Percentiles rank a stretch among this genome's conserved stretches.
Conservation (phyloP, 345 rosid species). For the Dimocarpus longan region DNA sequence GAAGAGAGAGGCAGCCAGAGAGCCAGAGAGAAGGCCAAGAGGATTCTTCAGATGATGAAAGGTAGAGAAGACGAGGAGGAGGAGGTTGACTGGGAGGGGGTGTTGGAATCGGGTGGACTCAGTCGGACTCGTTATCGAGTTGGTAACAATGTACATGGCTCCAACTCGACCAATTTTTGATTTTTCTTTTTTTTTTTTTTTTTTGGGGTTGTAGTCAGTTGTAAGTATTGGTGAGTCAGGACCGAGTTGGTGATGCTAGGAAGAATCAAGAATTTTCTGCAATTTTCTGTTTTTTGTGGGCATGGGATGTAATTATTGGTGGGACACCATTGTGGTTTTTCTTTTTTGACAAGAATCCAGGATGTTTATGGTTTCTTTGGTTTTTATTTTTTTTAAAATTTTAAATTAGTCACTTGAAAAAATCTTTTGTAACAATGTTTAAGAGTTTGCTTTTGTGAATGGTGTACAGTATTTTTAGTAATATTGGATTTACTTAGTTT, state of each 20-base stretch:
- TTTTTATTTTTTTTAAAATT: not conserved
- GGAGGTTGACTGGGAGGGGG: conserved; percentile 59
- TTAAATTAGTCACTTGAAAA: not conserved
- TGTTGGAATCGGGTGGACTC: conserved; percentile 56
- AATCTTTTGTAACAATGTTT: not conserved
- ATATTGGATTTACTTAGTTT: no score
- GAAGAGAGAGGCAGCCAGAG: conserved; percentile 54
- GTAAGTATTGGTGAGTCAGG: not conserved
- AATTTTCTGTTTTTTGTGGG: not conserved
- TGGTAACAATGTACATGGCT: conserved; percentile 35
- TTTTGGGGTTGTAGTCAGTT: not conserved
- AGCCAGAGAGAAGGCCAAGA: conserved; percentile 63
- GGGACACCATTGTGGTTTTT: not conserved
- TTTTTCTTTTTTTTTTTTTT: not conserved
- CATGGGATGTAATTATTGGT: not conserved
- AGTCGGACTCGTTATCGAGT: conserved; percentile 46
- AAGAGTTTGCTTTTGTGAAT: not conserved
- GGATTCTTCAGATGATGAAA: conserved; percentile 57
- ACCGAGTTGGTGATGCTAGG: not conserved
- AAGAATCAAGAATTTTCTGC: not conserved
- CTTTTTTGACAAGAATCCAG: no score
- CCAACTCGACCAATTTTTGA: conserved; percentile 54
- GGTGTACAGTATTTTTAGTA: not conserved
- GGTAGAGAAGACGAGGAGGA: conserved; percentile 44
- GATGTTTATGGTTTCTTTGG: not conserved